Conservation (phyloP, 768 basidiomycete genomes). For the Termitomyces sp. region DNA sequence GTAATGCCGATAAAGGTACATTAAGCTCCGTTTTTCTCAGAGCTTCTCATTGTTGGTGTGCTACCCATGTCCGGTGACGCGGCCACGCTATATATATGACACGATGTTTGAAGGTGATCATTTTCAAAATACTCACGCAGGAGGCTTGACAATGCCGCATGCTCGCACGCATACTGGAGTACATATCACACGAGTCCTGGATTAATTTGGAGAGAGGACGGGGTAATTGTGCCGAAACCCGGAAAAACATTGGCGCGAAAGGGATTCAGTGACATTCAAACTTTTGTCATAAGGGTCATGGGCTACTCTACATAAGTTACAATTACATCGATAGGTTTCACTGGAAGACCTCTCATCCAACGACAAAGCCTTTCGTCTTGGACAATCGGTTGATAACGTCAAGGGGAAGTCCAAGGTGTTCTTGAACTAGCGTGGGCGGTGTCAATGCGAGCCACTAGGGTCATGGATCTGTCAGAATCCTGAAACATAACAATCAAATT, state of each 20-base stretch:
- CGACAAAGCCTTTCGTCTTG: conserved; percentile 35
- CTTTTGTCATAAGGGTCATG: background rate
- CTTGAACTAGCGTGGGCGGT: conserved; percentile 15
- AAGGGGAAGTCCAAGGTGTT: conserved; percentile 9
- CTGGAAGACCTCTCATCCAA: conserved; percentile 17
- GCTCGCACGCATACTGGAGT: background rate
- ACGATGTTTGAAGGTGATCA: background rate
- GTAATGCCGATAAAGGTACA: background rate
- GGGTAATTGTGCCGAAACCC: background rate
- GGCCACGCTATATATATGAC: background rate
- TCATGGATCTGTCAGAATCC: background rate
- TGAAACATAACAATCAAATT: background rate
- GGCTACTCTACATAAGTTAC: background rate
- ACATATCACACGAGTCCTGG: background rate
- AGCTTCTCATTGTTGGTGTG: background rate
- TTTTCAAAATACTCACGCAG: background rate
- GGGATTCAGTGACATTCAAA: background rate
- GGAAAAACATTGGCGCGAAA: background rate
- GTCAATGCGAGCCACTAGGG: conserved; percentile 21
- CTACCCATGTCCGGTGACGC: background rate
- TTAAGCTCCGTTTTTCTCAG: too few species aligned
- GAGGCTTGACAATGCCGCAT: background rate
- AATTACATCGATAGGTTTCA: background rate
- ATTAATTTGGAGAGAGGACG: background rate
- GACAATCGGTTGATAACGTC: conserved; percentile 25